Base-by-base conservation (phyloP, 129 eudicot species). In the Oenanthe sinensis region DNA sequence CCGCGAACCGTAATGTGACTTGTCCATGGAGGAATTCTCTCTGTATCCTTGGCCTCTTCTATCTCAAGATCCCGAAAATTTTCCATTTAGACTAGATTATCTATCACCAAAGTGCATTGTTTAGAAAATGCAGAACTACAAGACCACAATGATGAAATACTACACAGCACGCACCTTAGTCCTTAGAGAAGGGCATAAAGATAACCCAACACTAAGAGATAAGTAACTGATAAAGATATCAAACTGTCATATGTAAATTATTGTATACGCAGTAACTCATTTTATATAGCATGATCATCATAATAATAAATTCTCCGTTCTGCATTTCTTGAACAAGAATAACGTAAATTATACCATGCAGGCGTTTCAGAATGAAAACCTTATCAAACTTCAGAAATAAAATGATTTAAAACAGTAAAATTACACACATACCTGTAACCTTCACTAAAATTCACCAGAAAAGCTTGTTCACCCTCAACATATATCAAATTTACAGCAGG, bases 1-100 rank as follows among this genome's bases (percentile, higher is more conserved):
- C 98, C 98, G 81, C 97, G 52, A 14, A 90, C 42, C 2, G 97
- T 95, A n/a, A 95, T 88, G 81, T 91, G 92, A n/a, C 84, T 83
- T n/a, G 77, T 77, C 98, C 98, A 95, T 26, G 97, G 93, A 54
- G 85, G 92, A 33, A 83, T 73, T 76, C 92, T 83, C 82, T 83
- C 88, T 20, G 83, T 54, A 5, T 82, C 68, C 68, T n/a, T 60
- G 28, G 30, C 68, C 33, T 60, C 68, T 60, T 60, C 68, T 9
- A n/a, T 84, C 58, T 83, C 88, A 1, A 17, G 44, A 37, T 26
- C 4, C 26, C 44, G 42, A n/a, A 60, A 60, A 8, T 46, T 78
- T 49, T 0, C 70, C 70, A 30, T 60, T 58, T 24, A n/a, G 9
- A 60, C 68, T 24, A 60, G 67, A 58, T 58, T 22, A 8, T 9